Conservation (phyloP, 306 rosid genomes). For the Begonia loranthoides region DNA sequence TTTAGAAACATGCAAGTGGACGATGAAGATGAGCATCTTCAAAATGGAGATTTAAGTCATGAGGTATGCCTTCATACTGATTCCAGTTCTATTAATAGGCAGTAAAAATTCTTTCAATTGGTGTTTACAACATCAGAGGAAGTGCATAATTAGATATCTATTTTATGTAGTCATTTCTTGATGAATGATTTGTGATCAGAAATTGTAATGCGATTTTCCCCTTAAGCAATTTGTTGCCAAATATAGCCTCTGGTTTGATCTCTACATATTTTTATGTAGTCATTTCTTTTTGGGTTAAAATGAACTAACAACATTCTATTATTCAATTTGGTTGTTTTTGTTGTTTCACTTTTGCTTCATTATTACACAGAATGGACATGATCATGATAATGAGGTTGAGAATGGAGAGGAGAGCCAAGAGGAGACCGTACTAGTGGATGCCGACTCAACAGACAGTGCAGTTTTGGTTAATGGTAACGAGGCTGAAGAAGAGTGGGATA, state of each 20-base stretch:
- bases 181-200: neutral
- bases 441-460: conserved; percentile 24
- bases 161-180: neutral
- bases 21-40: conserved; percentile 39
- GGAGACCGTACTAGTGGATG: conserved; percentile 24
- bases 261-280: too few relatives aligned
- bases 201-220: too few relatives aligned
- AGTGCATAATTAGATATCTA: neutral
- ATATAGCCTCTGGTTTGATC: too few relatives aligned
- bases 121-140: neutral
- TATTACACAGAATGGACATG: conserved; percentile 12
- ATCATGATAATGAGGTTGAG: conserved; percentile 12
- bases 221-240: too few relatives aligned
- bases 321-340: neutral
- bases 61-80: conserved; percentile 37
- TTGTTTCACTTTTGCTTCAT: neutral
- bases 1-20: conserved; percentile 67
- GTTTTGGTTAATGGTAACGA: conserved; percentile 25
- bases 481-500: conserved; percentile 25
- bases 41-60: conserved; percentile 57
- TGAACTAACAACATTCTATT: too few relatives aligned
- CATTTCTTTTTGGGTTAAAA: too few relatives aligned
- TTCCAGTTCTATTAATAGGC: neutral
- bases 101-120: neutral
- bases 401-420: conserved; percentile 21